phyloP scores from a whole-genome alignment of 129 eudicot genomes.

The Saposhnikovia divaricata region DNA sequence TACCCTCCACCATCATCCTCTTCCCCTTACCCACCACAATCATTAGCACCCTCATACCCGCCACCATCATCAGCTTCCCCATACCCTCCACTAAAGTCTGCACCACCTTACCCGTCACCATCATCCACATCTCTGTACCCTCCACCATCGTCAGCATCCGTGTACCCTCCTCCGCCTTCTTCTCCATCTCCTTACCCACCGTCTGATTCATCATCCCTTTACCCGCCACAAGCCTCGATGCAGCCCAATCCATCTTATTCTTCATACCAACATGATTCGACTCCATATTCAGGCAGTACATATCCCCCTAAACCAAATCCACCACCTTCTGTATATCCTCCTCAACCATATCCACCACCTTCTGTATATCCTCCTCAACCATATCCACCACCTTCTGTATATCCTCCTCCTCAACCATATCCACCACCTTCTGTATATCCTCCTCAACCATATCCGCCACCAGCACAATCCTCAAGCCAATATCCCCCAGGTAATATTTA shows the following conservation, averaged over 20 bases:
- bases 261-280: conserved; percentile 11
- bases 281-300: conserved; percentile 16
- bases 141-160: conserved; percentile 23
- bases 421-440: conserved; percentile 38
- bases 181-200: conserved; percentile 36
- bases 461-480: conserved; percentile 30
- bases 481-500: conserved; percentile 54
- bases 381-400: conserved; percentile 22
- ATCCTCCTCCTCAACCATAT: conserved; percentile 47
- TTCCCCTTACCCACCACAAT: conserved; percentile 5
- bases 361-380: conserved; percentile 33
- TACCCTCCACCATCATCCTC: conserved; percentile 24
- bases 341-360: conserved; percentile 28
- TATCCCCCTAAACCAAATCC: conserved; percentile 60
- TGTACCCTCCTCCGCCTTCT: conserved; percentile 9
- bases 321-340: conserved; percentile 32
- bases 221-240: conserved; percentile 41
- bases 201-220: conserved; percentile 37
- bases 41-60: conserved; percentile 29
- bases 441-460: conserved; percentile 38
- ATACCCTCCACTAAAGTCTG: conserved; percentile 30
- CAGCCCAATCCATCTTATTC: conserved; percentile 25
- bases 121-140: conserved; percentile 37
- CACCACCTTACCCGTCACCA: conserved; percentile 3
- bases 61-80: conserved; percentile 21